Percentiles rank a stretch among this genome's conserved stretches.
Conservation (phyloP, 805 yeast species). For the Pichia sporocuriosa region DNA sequence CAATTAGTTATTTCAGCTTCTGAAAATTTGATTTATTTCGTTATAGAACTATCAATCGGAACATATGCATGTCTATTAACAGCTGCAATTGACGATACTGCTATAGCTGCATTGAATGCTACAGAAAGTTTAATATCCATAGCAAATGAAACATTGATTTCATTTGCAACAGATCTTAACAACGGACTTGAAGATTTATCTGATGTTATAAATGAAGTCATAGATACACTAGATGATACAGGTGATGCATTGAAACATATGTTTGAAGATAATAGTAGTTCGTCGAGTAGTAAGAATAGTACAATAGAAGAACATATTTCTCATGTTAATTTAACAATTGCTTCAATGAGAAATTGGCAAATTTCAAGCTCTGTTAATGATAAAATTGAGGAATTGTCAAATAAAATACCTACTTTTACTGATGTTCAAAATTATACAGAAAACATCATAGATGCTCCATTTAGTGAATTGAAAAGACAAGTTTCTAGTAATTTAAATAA, state of each 20-base stretch:
- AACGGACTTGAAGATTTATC: constrained; percentile 60
- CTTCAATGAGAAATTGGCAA: constrained; percentile 45
- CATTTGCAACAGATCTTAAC: constrained; percentile 55
- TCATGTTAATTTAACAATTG: constrained; percentile 53
- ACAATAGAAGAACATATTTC: constrained; percentile 30
- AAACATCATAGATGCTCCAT: constrained; percentile 50
- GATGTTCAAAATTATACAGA: constrained; percentile 56
- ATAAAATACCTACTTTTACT: constrained; percentile 58
- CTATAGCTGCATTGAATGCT: constrained; percentile 65
- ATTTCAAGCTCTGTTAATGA: constrained; percentile 62
- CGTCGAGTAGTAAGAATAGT: constrained; percentile 31
- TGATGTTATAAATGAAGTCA: constrained; percentile 46
- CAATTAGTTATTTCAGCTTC: constrained; percentile 46
- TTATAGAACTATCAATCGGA: constrained; percentile 69
- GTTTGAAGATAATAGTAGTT: constrained; percentile 36
- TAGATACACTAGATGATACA: constrained; percentile 37
- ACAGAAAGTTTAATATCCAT: constrained; percentile 54
- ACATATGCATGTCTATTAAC: constrained; percentile 80
- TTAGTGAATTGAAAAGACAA: constrained; percentile 38
- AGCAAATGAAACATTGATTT: constrained; percentile 55
- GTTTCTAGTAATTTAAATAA: constrained; percentile 24
- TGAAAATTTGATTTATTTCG: constrained; percentile 54
- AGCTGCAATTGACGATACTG: constrained; percentile 66
- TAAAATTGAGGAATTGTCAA: constrained; percentile 45
- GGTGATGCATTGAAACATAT: constrained; percentile 43